Conservation (phyloP, 2,329 filamentous ascomycete species). For the Ophiostoma triangulosporum region DNA sequence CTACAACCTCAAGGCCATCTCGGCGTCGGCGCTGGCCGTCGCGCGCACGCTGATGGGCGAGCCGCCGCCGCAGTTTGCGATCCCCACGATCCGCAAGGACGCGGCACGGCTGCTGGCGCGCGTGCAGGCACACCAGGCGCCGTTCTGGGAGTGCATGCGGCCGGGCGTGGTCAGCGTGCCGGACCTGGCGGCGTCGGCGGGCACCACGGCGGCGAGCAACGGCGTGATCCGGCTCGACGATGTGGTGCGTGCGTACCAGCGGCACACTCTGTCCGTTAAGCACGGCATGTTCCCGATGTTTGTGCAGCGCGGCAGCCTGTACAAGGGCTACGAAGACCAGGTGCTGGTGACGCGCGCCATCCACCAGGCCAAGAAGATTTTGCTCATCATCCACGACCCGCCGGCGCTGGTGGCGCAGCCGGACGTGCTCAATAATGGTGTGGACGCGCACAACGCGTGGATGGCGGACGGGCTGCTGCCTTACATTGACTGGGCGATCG, state of each 20-base stretch:
- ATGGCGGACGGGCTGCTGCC: conserved; percentile 29
- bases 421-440: conserved; percentile 53
- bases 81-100: conserved; percentile 44
- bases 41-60: conserved; percentile 92
- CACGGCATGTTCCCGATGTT: conserved; percentile 69
- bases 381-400: conserved; percentile 88
- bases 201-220: conserved; percentile 14
- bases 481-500: conserved; percentile 73
- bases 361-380: conserved; percentile 48
- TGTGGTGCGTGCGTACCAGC: conserved; percentile 65
- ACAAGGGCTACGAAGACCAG: conserved; percentile 72
- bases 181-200: conserved; percentile 27
- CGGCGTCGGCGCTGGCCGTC: conserved; percentile 80
- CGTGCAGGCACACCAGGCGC: conserved; percentile 47
- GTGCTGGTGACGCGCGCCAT: conserved; percentile 69
- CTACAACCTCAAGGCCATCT: conserved; percentile 89
- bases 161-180: conserved; percentile 46
- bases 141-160: conserved; percentile 81
- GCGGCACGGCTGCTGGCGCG: conserved; percentile 42
- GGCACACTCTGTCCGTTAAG: conserved; percentile 54
- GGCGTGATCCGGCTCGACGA: conserved; percentile 59
- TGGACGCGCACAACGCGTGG: conserved; percentile 78
- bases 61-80: conserved; percentile 52
- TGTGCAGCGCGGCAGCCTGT: conserved; percentile 60
- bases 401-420: conserved; percentile 56